Base-by-base conservation (phyloP, 2,329 filamentous ascomycete genomes). In the Hypoxylon sp. region DNA sequence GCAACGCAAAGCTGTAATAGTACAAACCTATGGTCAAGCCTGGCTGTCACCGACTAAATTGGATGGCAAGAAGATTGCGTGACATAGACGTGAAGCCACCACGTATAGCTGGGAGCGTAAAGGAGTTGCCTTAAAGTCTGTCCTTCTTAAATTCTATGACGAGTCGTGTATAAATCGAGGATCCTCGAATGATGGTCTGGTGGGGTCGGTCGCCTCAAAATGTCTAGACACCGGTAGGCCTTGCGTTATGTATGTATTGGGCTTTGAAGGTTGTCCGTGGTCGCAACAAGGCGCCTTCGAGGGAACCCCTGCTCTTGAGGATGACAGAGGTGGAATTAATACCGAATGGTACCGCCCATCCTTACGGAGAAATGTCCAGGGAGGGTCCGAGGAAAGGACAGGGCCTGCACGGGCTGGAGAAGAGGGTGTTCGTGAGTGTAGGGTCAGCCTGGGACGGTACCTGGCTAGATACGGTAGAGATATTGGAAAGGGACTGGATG, bases 281-380 rank as follows among this genome's bases (percentile, higher is more conserved):
- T 75, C 76, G 78, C 76, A 82, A 79, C 77, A 78, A 81, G 78
- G 76, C 78, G 73, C 72, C 74, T 76, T 76, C 76, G 73, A 77
- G 77, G 78, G 75, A 76, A 75, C 79, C 81, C 80, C 75, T 82
- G 79, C 70, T 76, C 77, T 76, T 77, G 77, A 77, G 78, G 80
- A 79, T 78, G 80, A 81, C 78, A 82, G 79, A 84, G 79, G 80
- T 82, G 79, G 81, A 80, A 81, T 82, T 80, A 83, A 82, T 82
- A 83, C 80, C 81, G 79, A 79, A 77, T 77, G 77, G 79, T 80
- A 81, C 78, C 74, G 75, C 76, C 75, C 78, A 76, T 77, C 77
- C 76, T 79, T 76, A 77, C 80, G 82, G 82, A 84, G 80, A 81
- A 81, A 82, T 81, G 79, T 79, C 81, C 79, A 82, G 78, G 79